Evolutionary conservation across 331 rosid species (phyloP).

Genomic region (Telfairia occidentalis): DNA sequence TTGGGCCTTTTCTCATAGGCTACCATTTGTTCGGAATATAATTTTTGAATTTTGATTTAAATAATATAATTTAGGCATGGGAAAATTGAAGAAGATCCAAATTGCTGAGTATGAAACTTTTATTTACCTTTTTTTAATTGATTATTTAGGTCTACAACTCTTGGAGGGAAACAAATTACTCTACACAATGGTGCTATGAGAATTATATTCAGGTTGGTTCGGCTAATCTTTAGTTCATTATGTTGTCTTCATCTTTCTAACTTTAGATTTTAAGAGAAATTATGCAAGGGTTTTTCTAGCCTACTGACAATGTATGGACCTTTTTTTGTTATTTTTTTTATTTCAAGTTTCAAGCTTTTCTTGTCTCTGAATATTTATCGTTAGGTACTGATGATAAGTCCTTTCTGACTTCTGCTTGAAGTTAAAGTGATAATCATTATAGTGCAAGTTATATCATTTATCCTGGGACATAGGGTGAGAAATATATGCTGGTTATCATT

Average conservation of each 20-base stretch:
- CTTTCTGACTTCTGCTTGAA: neutral
- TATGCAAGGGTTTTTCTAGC: too few relatives aligned
- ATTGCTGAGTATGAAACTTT: constrained; percentile 6
- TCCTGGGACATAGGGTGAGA: too few relatives aligned
- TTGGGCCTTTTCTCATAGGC: neutral
- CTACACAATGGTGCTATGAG: constrained; percentile 94
- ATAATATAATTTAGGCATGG: neutral
- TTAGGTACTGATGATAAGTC: too few relatives aligned
- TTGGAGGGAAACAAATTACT: constrained; percentile 94
- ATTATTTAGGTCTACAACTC: constrained; percentile 59
- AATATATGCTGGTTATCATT: neutral
- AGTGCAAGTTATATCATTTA: neutral
- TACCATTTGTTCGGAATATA: neutral
- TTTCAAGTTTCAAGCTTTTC: neutral
- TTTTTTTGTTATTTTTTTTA: too few relatives aligned
- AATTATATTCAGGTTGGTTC: constrained; percentile 74
- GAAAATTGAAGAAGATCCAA: neutral
- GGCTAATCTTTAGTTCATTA: neutral
- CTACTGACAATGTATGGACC: too few relatives aligned
- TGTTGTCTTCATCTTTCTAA: neutral
- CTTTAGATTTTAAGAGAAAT: too few relatives aligned
- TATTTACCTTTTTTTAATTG: neutral
- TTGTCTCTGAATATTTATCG: neutral
- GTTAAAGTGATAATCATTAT: neutral
- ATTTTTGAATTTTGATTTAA: neutral